Evolutionary conservation across 768 basidiomycete genomes (phyloP).

Genomic region (Leccinum fibrillosum): DNA sequence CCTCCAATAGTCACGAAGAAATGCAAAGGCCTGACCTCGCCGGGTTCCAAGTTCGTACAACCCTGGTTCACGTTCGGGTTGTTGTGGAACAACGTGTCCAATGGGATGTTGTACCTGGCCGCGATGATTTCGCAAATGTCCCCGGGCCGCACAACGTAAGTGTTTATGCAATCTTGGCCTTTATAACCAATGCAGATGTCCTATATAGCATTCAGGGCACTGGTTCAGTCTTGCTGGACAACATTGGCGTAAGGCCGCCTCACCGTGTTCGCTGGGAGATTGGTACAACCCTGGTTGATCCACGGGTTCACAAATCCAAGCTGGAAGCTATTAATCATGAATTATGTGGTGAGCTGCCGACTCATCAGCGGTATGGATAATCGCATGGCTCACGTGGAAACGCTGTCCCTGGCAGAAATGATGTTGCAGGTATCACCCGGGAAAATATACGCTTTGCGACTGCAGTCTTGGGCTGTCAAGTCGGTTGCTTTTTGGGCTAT

Average conservation of each 20-base stretch:
- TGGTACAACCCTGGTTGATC: too few relatives aligned
- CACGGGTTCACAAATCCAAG: conserved; percentile 56
- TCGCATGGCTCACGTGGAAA: not conserved
- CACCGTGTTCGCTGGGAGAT: conserved; percentile 20
- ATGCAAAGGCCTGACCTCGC: not conserved
- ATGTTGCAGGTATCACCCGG: not conserved
- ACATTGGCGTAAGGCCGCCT: not conserved
- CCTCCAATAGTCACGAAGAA: not conserved
- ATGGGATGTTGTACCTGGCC: not conserved
- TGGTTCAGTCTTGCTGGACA: not conserved
- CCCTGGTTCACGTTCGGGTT: not conserved
- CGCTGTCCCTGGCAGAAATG: not conserved
- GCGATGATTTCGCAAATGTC: not conserved
- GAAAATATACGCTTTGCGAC: not conserved
- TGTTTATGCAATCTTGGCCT: conserved; percentile 49
- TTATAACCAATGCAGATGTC: conserved; percentile 52
- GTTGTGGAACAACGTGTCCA: not conserved
- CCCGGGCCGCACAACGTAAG: not conserved
- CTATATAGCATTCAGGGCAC: conserved; percentile 17
- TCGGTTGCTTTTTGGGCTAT: not conserved
- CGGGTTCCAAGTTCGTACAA: not conserved
- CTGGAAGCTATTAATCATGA: conserved; percentile 44
- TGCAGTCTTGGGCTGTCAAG: not conserved
- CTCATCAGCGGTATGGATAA: not conserved
- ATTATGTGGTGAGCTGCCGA: not conserved